Evolutionary conservation across 257 asterid genomes (phyloP).

Genomic region (Nyctanthes arbortristis): DNA sequence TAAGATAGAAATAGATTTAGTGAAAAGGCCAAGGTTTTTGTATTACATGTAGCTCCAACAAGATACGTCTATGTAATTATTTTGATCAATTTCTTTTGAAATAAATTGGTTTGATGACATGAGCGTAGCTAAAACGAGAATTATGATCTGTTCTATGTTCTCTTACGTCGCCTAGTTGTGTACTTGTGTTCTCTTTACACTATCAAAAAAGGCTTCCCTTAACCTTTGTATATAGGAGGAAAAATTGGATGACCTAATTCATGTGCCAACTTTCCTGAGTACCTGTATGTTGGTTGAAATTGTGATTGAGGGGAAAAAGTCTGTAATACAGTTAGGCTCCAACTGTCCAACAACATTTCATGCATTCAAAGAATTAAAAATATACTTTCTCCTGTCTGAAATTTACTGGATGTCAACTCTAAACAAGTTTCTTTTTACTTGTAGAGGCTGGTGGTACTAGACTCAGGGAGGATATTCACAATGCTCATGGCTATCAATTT

Average conservation of each 20-base stretch:
- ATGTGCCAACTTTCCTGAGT: not conserved
- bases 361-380: not conserved
- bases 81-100: too few species aligned
- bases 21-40: too few species aligned
- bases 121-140: not conserved
- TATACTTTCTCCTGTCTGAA: not conserved
- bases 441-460: constrained; percentile 91
- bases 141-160: not conserved
- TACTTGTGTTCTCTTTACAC: not conserved
- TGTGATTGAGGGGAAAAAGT: not conserved
- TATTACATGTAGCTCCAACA: too few species aligned
- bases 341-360: constrained; percentile 7
- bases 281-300: not conserved
- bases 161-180: not conserved
- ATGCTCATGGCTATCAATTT: constrained; percentile 98
- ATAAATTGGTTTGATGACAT: too few species aligned
- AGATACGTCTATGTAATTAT: too few species aligned
- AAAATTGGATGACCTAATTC: not conserved
- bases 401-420: constrained; percentile 25
- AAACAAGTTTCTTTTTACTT: constrained; percentile 34
- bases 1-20: too few species aligned
- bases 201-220: not conserved
- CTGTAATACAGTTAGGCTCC: constrained; percentile 16
- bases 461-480: constrained; percentile 96
- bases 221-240: not conserved